Percentiles rank a stretch among this genome's conserved stretches.
Evolutionary conservation across 202 grass and related monocot species (phyloP).

Genomic region (Panicum hallii): DNA sequence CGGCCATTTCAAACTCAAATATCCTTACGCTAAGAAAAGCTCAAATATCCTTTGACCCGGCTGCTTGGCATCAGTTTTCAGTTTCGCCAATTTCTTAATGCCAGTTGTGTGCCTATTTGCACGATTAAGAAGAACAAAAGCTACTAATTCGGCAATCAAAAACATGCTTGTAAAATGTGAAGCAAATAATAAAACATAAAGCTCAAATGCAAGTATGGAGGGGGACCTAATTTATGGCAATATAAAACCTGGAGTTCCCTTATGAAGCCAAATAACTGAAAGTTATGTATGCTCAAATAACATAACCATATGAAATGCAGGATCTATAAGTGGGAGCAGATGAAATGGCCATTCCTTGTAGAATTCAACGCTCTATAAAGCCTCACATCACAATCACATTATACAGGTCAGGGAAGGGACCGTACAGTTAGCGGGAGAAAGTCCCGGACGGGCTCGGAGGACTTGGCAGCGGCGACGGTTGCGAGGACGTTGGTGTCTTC

Average conservation of each 20-base stretch:
- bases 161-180: not conserved
- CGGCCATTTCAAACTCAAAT: not conserved
- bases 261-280: not conserved
- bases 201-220: not conserved
- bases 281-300: not conserved
- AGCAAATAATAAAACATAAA: slow-evolving; percentile 8
- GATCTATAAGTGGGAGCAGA: not conserved
- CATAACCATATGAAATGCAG: slow-evolving; percentile 8
- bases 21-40: not conserved
- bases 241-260: slow-evolving; percentile 9
- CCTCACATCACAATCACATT: not conserved
- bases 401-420: not conserved
- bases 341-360: not conserved
- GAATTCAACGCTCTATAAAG: slow-evolving; percentile 2
- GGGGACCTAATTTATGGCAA: not conserved
- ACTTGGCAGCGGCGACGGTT: slow-evolving; percentile 71
- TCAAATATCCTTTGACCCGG: not conserved
- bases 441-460: slow-evolving; percentile 71
- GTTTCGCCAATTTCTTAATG: not conserved
- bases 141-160: slow-evolving; percentile 10
- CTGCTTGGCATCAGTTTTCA: not conserved
- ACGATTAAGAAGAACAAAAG: not conserved
- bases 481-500: slow-evolving; percentile 88
- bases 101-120: not conserved
- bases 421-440: slow-evolving; percentile 95